These are phyloP conservation scores for Sarocladium kiliense DNA, from an alignment of 2,329 filamentous ascomycete species.

Conservation along the genomic window DNA sequence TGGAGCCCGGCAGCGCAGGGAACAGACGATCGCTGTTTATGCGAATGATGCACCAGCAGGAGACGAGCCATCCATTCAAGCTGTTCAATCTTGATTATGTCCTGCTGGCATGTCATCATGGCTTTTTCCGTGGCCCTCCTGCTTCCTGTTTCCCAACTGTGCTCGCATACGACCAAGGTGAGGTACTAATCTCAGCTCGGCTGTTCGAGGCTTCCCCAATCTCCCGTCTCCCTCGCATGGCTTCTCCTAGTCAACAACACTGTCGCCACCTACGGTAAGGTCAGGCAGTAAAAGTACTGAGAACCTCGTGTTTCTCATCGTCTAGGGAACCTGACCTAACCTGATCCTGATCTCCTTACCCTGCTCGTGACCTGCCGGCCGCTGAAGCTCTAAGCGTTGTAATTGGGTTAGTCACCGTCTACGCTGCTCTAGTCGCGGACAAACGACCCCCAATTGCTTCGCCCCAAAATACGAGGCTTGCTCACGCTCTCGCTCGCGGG, in stretches of 20 bases:
- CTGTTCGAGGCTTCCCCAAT: neutral
- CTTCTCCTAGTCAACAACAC: too few species aligned
- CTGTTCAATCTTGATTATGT: neutral
- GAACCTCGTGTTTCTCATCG: neutral
- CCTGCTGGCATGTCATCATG: neutral
- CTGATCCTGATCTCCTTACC: neutral
- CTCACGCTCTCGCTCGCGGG: too few species aligned
- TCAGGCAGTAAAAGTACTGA: too few species aligned
- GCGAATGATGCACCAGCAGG: neutral
- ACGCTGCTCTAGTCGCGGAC: too few species aligned
- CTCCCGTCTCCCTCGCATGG: neutral
- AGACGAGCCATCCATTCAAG: neutral
- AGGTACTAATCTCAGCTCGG: too few species aligned
- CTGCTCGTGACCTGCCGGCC: neutral
- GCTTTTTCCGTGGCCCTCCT: neutral
- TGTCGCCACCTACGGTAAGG: too few species aligned
- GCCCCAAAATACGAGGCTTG: too few species aligned
- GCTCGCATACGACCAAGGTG: too few species aligned
- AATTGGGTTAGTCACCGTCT: too few species aligned
- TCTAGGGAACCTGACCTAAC: neutral
- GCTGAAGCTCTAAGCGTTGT: neutral
- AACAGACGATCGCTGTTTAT: conserved; percentile 1
- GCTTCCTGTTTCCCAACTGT: neutral
- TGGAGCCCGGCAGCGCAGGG: neutral
- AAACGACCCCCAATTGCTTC: too few species aligned